phyloP scores from a whole-genome alignment of 306 rosid genomes.

The Gynostemma pentaphyllum region DNA sequence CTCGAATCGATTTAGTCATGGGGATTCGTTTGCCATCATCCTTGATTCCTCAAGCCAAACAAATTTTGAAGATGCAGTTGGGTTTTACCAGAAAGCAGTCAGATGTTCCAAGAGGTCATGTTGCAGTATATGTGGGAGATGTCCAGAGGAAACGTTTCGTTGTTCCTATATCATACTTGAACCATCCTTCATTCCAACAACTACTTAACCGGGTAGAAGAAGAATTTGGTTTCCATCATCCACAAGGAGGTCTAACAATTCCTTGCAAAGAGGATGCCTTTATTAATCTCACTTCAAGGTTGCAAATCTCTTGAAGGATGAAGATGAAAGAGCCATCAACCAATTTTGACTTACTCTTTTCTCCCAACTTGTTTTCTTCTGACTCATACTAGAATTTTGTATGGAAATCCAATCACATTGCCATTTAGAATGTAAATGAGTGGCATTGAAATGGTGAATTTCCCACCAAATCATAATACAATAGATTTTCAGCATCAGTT shows the following conservation, averaged over 20 bases:
- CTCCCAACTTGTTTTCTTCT: not conserved
- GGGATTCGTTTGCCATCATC: not conserved
- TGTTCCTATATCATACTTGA: constrained; percentile 22
- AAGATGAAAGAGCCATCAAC: not conserved
- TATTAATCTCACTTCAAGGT: not conserved
- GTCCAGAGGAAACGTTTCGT: constrained; percentile 16
- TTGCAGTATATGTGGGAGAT: constrained; percentile 32
- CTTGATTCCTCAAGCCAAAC: not conserved
- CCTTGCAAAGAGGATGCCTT: constrained; percentile 8
- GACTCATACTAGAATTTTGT: not conserved
- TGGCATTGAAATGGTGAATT: not conserved
- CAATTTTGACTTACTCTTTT: not conserved
- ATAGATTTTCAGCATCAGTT: not conserved
- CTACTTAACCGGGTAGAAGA: constrained; percentile 10
- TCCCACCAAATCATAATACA: not conserved
- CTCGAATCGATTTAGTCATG: not conserved
- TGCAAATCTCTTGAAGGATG: not conserved
- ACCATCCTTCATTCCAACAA: constrained; percentile 18
- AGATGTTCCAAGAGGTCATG: constrained; percentile 21
- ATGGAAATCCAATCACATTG: not conserved
- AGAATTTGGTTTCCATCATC: constrained; percentile 3
- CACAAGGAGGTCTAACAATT: constrained; percentile 3
- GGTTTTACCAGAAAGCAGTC: not conserved
- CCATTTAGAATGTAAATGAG: not conserved
- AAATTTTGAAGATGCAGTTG: not conserved